phyloP scores from a whole-genome alignment of 169 alveolate genomes.

The Eimeria praecox region DNA sequence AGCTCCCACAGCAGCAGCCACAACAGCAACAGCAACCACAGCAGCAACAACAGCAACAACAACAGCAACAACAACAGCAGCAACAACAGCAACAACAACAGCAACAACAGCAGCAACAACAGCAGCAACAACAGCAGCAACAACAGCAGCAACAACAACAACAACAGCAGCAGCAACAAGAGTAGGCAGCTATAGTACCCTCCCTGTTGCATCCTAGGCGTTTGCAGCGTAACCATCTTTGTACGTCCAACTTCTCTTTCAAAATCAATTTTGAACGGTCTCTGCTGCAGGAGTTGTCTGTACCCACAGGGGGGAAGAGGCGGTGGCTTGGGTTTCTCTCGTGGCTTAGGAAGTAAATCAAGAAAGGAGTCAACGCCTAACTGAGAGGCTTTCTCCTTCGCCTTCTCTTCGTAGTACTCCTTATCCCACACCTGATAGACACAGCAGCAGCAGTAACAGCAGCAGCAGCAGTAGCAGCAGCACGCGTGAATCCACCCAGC shows the following conservation, averaged over 20 bases:
- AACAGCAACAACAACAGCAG: not conserved
- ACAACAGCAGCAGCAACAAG: not conserved
- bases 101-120: not conserved
- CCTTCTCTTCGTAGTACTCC: slow-evolving; percentile 74
- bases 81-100: not conserved
- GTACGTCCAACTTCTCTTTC: slow-evolving; percentile 90
- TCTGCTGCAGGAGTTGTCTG: slow-evolving; percentile 87
- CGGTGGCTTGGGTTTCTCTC: slow-evolving; percentile 74
- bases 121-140: not conserved
- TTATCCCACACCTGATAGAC: slow-evolving; percentile 80
- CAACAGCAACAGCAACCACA: slow-evolving; percentile 1
- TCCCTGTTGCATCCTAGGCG: slow-evolving; percentile 92
- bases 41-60: not conserved
- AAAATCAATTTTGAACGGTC: slow-evolving; percentile 87
- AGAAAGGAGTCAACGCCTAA: slow-evolving; percentile 60
- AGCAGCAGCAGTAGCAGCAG: not conserved
- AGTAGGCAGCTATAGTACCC: slow-evolving; percentile 82
- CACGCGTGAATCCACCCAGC: not conserved
- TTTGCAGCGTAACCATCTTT: slow-evolving; percentile 88
- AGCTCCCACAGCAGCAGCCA: not conserved
- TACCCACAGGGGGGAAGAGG: slow-evolving; percentile 72
- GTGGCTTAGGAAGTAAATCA: slow-evolving; percentile 69
- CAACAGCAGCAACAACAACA: not conserved
- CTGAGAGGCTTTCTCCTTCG: slow-evolving; percentile 64
- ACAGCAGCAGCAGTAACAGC: not conserved